A percentile compares a stretch with the other conserved stretches of the same genome.
phyloP scores from a whole-genome alignment of 768 basidiomycete species.

The Tylopilus balloui region DNA sequence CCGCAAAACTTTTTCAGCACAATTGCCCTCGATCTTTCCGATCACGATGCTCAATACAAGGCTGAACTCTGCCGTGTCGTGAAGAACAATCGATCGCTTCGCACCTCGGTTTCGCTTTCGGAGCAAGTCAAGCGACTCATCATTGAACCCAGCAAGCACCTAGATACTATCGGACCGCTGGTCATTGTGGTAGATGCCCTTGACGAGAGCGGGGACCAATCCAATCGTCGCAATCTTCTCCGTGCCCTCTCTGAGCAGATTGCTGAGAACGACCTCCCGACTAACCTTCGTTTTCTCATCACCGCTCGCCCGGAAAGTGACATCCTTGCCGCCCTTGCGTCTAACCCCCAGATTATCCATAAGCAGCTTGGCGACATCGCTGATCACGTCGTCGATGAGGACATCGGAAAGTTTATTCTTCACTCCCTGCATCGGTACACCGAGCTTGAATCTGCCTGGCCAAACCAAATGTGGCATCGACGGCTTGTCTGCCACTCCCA shows the following conservation, averaged over 20 bases:
- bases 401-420: slow-evolving; percentile 14
- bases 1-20: slow-evolving; percentile 31
- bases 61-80: slow-evolving; percentile 14
- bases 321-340: slow-evolving; percentile 9
- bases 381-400: slow-evolving; percentile 10
- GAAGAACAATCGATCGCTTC: slow-evolving; percentile 23
- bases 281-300: slow-evolving; percentile 24
- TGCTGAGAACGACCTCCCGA: slow-evolving; percentile 13
- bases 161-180: slow-evolving; percentile 29
- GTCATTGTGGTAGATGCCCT: slow-evolving; percentile 35
- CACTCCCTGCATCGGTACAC: slow-evolving; percentile 8
- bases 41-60: slow-evolving; percentile 27
- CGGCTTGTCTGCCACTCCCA: slow-evolving; percentile 24
- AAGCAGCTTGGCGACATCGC: slow-evolving; percentile 13
- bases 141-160: slow-evolving; percentile 19
- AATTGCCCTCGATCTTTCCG: slow-evolving; percentile 32
- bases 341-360: slow-evolving; percentile 9
- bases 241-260: slow-evolving; percentile 11
- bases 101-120: slow-evolving; percentile 10
- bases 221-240: slow-evolving; percentile 21
- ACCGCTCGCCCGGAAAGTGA: slow-evolving; percentile 28
- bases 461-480: slow-evolving; percentile 20
- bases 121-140: slow-evolving; percentile 30
- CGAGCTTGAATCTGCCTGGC: slow-evolving; percentile 17
- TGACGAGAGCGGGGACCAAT: slow-evolving; percentile 25